Base-by-base conservation (phyloP, 2,329 filamentous ascomycete genomes). In the Botrytis cinerea region DNA sequence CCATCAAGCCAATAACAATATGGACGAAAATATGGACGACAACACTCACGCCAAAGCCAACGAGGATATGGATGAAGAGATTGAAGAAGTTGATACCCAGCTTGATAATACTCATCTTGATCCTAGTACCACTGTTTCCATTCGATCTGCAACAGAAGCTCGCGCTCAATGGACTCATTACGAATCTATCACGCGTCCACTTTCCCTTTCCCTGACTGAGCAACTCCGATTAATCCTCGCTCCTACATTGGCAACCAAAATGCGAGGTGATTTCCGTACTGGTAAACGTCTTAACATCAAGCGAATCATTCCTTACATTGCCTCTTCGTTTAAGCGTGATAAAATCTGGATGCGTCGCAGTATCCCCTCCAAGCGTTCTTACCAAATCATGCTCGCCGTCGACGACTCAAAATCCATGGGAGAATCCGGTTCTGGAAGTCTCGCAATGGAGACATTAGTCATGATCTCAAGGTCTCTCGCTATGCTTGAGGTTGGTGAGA, bases 321-420 rank as follows among this genome's bases (percentile, higher is more conserved):
- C 97, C 1, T 98, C 95, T 0, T 92, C 93, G 81, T 99, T 98
- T 87, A 98, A 98, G 86, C 93, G 96, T 75, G 96, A 99, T 88
- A 99, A 99, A 87, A 99, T 99, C 83, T 99, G 96, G 96, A 97
- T 99, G 92, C 92, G 97, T 22, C 91, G 97, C 73, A 92, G 90
- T 48, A 90, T 97, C 68, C 97, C 97, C 1, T 95, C 92, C 54
- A 98, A 98, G 84, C 92, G 97, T 59, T 92, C 91, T 73, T 99
- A 99, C 84, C 97, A 99, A 83, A 97, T 99, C 82, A 90, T 99
- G 85, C 91, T 99, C 68, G 97, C 96, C 57, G 94, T 99, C 54
- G 96, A 99, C 82, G 96, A 99, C 85, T 95, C 92, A 79, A 93
- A 93, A 82, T 94, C 91, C 74, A 99, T 99, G 96, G 91, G 93